A percentile compares a stretch with the other conserved stretches of the same genome.
Conservation (phyloP, 306 rosid genomes). For the Malus domestica region ASM211411v1 NC_041798.1:10147501-10148000, state of each 20-base stretch:
- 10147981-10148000: slow-evolving; percentile 2
- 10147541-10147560: neutral
- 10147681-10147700: neutral
- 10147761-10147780: slow-evolving; percentile 1
- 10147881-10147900: neutral
- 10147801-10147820: neutral
- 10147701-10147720: neutral
- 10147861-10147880: neutral
- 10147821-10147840: neutral
- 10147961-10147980: no score
- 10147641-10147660: neutral
- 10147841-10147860: neutral
- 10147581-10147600: neutral
- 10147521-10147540: neutral
- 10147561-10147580: neutral
- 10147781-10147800: neutral
- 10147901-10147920: slow-evolving; percentile 15
- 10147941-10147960: neutral
- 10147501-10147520: neutral
- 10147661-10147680: neutral
- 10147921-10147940: slow-evolving; percentile 18
- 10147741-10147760: neutral
- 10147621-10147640: neutral
- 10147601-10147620: neutral
- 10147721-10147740: neutral